phyloP scores from a whole-genome alignment of 148 eudicot genomes.

The Pharnaceum exiguum region DNA sequence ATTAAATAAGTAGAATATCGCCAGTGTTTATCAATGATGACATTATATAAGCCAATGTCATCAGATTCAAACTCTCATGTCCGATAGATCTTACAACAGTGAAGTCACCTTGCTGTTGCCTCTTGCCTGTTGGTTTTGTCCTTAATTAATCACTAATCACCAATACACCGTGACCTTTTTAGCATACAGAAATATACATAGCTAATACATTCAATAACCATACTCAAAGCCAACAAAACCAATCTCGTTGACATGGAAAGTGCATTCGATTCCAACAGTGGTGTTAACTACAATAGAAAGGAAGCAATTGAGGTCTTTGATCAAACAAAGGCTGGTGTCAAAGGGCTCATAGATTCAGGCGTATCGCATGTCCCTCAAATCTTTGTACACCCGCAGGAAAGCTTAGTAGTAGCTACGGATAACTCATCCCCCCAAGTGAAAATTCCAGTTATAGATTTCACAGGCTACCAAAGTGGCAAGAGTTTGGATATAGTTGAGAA shows the following conservation, averaged over 20 bases:
- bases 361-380: conserved; percentile 42
- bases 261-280: conserved; percentile 4
- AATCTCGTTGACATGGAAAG: conserved; percentile 13
- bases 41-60: too few relatives aligned
- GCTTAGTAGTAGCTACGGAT: neutral
- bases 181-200: too few relatives aligned
- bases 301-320: conserved; percentile 50
- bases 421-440: conserved; percentile 6
- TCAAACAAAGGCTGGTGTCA: conserved; percentile 57
- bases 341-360: conserved; percentile 54
- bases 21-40: too few relatives aligned
- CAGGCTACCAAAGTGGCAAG: conserved; percentile 9
- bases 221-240: neutral
- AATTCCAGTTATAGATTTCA: conserved; percentile 52
- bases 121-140: too few relatives aligned
- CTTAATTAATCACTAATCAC: too few relatives aligned
- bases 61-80: too few relatives aligned
- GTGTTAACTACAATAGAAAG: conserved; percentile 27
- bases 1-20: too few relatives aligned
- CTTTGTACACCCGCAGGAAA: conserved; percentile 43
- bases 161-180: too few relatives aligned
- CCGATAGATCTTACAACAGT: too few relatives aligned
- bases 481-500: conserved; percentile 16
- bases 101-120: too few relatives aligned
- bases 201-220: neutral